Evolutionary conservation across 768 basidiomycete species (phyloP), one percentile per base, ranked within the genome.

Genomic region (Trametes elegans): DNA sequence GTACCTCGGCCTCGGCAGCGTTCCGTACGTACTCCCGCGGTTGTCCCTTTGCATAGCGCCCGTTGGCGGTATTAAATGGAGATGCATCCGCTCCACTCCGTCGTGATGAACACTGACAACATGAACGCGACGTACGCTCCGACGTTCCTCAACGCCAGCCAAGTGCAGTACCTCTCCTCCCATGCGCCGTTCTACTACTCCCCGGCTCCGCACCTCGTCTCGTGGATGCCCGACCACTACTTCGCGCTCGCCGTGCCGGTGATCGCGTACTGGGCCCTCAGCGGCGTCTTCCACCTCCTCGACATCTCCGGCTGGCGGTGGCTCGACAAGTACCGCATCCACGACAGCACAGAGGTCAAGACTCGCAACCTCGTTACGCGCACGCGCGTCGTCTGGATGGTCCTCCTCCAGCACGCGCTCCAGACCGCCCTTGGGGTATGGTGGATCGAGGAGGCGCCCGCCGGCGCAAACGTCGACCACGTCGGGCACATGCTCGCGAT

Each of bases 251-350:
- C 82, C 5, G 79, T 84, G 1, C 96, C 96, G 0, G 66, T 98
- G 47, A 55, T 88, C 52, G 84, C 83, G 3, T 98, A 98, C 75
- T 99, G 97, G 97, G 59, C 72, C 2, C 69, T 85, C 38, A 92
- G 91, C 2, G 73, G 87, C 45, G 69, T 90, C 68, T 98, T 97
- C 75, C 85, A 93, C 68, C 67, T 71, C 38, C 77, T 99, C 63
- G 96, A 99, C 73, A 72, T 74, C 19, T 85, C 83, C 4, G 76
- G 74, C 26, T 89, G 85, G 81, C 74, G 82, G 64, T 87, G 84
- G 79, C 78, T 97, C 29, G 84, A 95, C 58, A 83, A 80, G 55
- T 86, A 91, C 68, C 81, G 93, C 42, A 88, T 98, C 44, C 96
- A 99, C 70, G 89, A 92, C 45, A 88, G 90, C 0, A 75, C 73